Evolutionary conservation across 1,284 basidiomycete species (phyloP).

Genomic region (Trametes pubescens): DNA sequence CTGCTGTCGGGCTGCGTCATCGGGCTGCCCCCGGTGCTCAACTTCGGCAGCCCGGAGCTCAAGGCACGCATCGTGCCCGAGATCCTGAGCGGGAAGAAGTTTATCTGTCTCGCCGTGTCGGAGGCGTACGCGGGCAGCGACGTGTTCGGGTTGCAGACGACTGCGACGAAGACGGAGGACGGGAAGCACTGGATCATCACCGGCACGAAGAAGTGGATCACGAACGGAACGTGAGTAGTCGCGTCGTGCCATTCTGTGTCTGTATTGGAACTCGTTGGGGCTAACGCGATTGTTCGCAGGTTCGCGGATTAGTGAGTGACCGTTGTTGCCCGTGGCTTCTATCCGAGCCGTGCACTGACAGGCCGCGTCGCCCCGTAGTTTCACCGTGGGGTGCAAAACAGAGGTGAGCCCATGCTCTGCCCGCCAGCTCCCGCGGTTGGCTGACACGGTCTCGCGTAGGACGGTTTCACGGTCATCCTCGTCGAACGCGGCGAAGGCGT

Average conservation of each 20-base stretch:
- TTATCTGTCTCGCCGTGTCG: constrained; percentile 82
- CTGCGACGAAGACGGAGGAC: constrained; percentile 84
- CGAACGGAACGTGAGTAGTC: constrained; percentile 72
- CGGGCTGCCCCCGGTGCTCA: constrained; percentile 63
- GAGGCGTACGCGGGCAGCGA: constrained; percentile 91
- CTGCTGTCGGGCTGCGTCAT: constrained; percentile 62
- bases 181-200: constrained; percentile 89
- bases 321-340: background rate
- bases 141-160: constrained; percentile 84
- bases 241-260: constrained; percentile 9
- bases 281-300: constrained; percentile 25
- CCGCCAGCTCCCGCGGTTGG: too few species aligned
- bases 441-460: constrained; percentile 44
- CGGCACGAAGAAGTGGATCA: constrained; percentile 87
- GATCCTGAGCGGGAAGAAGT: constrained; percentile 82
- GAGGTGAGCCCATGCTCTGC: constrained; percentile 48
- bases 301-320: constrained; percentile 59
- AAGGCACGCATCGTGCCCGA: constrained; percentile 84
- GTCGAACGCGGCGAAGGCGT: constrained; percentile 82
- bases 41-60: constrained; percentile 83
- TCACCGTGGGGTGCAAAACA: constrained; percentile 70
- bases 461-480: constrained; percentile 87
- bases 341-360: background rate
- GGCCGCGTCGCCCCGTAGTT: constrained; percentile 45
- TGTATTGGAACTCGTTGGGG: too few species aligned